Evolutionary conservation across 176 grass and related monocot genomes (phyloP).

Genomic region (Avena insularis): DNA sequence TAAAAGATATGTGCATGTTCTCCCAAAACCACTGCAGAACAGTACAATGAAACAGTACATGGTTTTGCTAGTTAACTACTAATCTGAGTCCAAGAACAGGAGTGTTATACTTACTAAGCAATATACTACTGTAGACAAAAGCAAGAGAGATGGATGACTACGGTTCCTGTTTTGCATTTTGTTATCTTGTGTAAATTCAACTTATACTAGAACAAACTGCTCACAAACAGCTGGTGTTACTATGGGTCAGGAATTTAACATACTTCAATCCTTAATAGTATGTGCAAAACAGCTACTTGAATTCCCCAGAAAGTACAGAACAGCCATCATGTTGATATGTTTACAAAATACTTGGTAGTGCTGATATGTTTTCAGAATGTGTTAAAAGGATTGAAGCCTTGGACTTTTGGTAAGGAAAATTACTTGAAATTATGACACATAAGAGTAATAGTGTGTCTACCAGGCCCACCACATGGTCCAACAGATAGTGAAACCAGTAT

Average conservation of each 20-base stretch:
- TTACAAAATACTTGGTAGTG: neutral
- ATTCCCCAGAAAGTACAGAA: neutral
- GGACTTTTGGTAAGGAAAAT: neutral
- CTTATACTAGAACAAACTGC: slow-evolving; percentile 17
- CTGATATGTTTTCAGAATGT: neutral
- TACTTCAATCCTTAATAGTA: neutral
- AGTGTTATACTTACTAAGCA: neutral
- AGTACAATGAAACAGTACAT: slow-evolving; percentile 14
- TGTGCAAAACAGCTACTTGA: neutral
- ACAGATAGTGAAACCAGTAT: slow-evolving; percentile 14
- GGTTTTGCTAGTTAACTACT: neutral
- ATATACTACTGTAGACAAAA: neutral
- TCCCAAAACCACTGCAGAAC: slow-evolving; percentile 7
- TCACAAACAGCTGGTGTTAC: neutral
- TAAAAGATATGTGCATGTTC: neutral
- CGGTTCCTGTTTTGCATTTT: neutral
- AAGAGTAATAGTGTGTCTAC: neutral
- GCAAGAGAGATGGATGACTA: neutral
- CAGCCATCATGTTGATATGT: neutral
- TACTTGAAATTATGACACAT: slow-evolving; percentile 21
- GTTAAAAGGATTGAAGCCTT: slow-evolving; percentile 1
- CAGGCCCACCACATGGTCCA: slow-evolving; percentile 13
- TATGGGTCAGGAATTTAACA: slow-evolving; percentile 4
- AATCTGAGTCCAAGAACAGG: neutral
- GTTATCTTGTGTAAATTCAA: neutral